Base-by-base conservation (phyloP, 2,329 filamentous ascomycete genomes). In the Dothistroma pini region DNA sequence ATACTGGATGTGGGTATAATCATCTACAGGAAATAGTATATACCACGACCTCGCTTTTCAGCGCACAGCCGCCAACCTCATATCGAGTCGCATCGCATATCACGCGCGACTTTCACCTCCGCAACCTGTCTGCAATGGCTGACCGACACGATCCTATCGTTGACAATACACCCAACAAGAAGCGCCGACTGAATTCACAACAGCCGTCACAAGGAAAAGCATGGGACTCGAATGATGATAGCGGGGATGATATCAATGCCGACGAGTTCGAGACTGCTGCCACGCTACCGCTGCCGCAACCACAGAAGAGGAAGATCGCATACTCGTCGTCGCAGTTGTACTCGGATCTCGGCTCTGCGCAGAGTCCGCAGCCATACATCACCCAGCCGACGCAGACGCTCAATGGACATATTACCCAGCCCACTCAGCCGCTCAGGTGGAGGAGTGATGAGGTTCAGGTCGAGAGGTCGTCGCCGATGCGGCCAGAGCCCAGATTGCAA, bases 381-480 rank as follows among this genome's bases (percentile, higher is more conserved):
- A 87, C 85, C 14, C 86, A 88, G 68, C 84, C 86, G 0, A 14
- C 67, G 32, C 66, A 71, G 59, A 57, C 63, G 34, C 16, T 53
- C 22, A 51, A 51, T 5, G 69, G 62, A 16, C 70, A 63, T 66
- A 66, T 70, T 31, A 88, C 64, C 10, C 86, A 89, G 67, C 84
- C 88, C 84, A 11, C 66, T 2, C 65, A 70, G 54, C 61, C 65
- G 10, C 19, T 64, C 14, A 70, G 56, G 19, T 69, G 58, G 64
- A 66, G 70, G 31, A 87, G 84, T 10, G 85, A 88, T 67, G 68
- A 72, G 54, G 79, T 97, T 59, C 93, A 96, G 74, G 93, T 97
- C 2, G 87, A 89, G 32, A 90, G 91, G n/a, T 97, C 93, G 2
- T 97, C 93, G 0, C 93, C 66, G 11, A 56, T 57, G 14, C 63